A percentile compares a stretch with the other conserved stretches of the same genome.
These are phyloP conservation scores for Diaporthe humulicola DNA, from an alignment of 2,329 filamentous ascomycete genomes.

Conservation along the genomic window DNA sequence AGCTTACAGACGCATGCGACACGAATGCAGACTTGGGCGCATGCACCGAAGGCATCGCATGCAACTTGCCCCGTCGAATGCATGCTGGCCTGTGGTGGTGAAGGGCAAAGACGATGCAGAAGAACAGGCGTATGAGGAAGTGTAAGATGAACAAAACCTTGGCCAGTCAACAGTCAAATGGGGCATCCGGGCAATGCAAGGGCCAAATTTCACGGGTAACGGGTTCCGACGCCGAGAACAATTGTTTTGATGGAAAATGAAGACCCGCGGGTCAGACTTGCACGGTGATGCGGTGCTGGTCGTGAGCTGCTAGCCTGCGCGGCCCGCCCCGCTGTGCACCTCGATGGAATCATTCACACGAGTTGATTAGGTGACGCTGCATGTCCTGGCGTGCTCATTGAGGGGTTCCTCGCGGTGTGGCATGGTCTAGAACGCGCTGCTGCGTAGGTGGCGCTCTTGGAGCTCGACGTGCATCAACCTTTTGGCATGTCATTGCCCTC, in stretches of 20 bases:
- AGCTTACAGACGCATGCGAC: no score
- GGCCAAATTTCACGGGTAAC: neutral
- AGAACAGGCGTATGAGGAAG: neutral
- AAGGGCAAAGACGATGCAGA: neutral
- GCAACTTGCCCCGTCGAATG: no score
- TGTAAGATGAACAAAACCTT: neutral
- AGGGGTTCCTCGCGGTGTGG: neutral
- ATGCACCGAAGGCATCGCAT: no score
- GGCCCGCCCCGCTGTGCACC: neutral
- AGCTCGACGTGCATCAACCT: neutral
- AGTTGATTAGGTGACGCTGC: neutral
- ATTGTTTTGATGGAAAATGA: neutral
- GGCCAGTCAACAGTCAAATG: neutral
- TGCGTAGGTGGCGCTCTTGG: neutral
- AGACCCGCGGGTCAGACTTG: neutral
- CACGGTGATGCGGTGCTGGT: neutral
- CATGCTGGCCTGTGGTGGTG: neutral
- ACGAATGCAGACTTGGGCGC: no score
- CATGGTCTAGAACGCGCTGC: neutral
- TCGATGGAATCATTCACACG: neutral
- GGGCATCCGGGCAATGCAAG: neutral
- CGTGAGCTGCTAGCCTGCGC: neutral
- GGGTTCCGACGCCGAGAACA: neutral
- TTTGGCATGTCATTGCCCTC: neutral
- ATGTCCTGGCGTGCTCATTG: neutral